Evolutionary conservation across 2,329 filamentous ascomycete genomes (phyloP), one percentile per base, ranked within the genome.

Genomic region (Botrytis cinerea): DNA sequence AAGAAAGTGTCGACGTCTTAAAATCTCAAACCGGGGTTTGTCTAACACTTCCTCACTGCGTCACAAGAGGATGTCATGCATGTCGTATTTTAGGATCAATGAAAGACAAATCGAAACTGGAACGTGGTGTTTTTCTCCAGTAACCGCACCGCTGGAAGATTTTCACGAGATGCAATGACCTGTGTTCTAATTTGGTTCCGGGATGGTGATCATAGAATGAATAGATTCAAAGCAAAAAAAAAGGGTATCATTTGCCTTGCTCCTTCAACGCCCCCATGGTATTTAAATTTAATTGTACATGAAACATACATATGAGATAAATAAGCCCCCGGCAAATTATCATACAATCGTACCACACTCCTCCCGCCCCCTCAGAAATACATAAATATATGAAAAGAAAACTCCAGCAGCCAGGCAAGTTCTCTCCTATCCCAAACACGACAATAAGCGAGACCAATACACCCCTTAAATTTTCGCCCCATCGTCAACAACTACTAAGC

Each of bases 201-300:
- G 4, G 6, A 35, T 16, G n/a, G n/a, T 61, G 48, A 6, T 20
- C 40, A 61, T 70, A 7, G 32, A 40, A 32, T 46, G 18, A 1
- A 22, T 32, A 14, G 32, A 46, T 69, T 51, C 71, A 73, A 69
- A 69, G 54, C 71, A 28, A 28, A 69, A 73, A 73, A 51, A 51
- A 43, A 69, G 43, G 63, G 40, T 69, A 69, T 61, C 25, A 61
- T 69, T 72, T 72, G 62, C 62, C 71, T 72, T 72, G 51, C 62
- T 45, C 71, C 62, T n/a, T 45, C 38, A 72, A 72, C 61, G 70
- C 61, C 51, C 40, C 48, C 70, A 28, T 32, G 71, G 38, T 69
- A 69, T 69, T n/a, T 57, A 25, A 71, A 68, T 57, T 7, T 45
- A 51, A 22, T n/a, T 40, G 22, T 59, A 69, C 40, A 69, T 73